A percentile compares a stretch with the other conserved stretches of the same genome.
Evolutionary conservation across 2,329 filamentous ascomycete genomes (phyloP).

Genomic region (Corniculantispora saksenae): DNA sequence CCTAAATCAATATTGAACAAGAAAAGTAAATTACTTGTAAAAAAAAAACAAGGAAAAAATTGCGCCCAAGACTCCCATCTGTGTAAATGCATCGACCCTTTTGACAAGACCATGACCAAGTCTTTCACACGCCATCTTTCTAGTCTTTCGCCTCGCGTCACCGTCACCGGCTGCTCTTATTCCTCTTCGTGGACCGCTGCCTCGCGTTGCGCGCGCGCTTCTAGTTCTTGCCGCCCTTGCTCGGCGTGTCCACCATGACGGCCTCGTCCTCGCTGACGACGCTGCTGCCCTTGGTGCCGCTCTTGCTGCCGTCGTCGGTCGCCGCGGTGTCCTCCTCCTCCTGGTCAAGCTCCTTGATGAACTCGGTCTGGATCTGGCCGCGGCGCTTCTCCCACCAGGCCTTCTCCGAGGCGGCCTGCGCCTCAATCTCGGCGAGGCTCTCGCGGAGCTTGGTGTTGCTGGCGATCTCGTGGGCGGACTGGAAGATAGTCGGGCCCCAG

Average conservation of each 20-base stretch:
- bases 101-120: neutral
- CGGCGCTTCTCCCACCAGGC: conserved; percentile 91
- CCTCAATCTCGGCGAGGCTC: conserved; percentile 73
- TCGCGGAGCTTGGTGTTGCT: conserved; percentile 78
- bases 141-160: neutral
- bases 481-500: conserved; percentile 96
- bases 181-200: neutral
- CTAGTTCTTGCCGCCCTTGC: conserved; percentile 48
- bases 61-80: conserved; percentile 13
- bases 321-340: neutral
- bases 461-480: conserved; percentile 93
- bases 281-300: conserved; percentile 35
- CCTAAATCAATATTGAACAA: neutral
- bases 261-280: conserved; percentile 45
- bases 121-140: neutral
- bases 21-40: neutral
- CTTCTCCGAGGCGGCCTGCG: conserved; percentile 71
- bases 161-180: neutral
- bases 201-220: conserved; percentile 43
- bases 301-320: conserved; percentile 42
- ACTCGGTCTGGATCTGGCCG: conserved; percentile 69
- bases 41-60: neutral
- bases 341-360: conserved; percentile 82
- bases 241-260: conserved; percentile 71
- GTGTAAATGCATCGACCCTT: conserved; percentile 9